Evolutionary conservation across 225 moss, liverwort and hornwort genomes (phyloP).

Genomic region (Bryum argenteum): DNA sequence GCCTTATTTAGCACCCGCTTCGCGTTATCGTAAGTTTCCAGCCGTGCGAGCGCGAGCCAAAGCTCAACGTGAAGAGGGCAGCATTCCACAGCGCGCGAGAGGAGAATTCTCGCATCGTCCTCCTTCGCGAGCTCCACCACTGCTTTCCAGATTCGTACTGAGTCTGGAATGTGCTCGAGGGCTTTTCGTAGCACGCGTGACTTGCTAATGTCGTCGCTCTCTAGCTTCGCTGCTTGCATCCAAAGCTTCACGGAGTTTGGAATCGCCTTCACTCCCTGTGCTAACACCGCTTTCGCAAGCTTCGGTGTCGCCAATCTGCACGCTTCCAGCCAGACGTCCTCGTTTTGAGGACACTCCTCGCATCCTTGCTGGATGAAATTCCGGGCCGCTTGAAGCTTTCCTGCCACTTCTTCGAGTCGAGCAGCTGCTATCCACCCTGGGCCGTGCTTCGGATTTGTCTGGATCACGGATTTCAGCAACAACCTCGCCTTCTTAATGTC

Average conservation of each 20-base stretch:
- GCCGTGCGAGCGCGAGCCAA: constrained; percentile 87
- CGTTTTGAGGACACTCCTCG: constrained; percentile 88
- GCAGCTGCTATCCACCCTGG: constrained; percentile 97
- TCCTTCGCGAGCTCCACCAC: constrained; percentile 93
- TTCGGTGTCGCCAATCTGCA: constrained; percentile 78
- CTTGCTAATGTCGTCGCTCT: constrained; percentile 78
- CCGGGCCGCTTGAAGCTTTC: constrained; percentile 80
- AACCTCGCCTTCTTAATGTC: constrained; percentile 94
- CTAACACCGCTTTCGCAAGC: constrained; percentile 83
- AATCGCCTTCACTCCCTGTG: constrained; percentile 90
- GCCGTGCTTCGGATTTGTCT: constrained; percentile 92
- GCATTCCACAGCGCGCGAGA: constrained; percentile 88
- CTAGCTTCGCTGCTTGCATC: constrained; percentile 89
- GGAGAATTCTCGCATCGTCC: constrained; percentile 82
- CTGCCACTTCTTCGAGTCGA: constrained; percentile 90
- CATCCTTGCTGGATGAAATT: constrained; percentile 89
- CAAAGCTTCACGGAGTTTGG: constrained; percentile 96
- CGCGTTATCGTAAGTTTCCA: constrained; percentile 87
- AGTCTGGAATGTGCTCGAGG: constrained; percentile 92
- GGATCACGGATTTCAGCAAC: constrained; percentile 83
- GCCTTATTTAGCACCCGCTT: constrained; percentile 91
- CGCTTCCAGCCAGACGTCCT: constrained; percentile 92
- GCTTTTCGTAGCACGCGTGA: constrained; percentile 89
- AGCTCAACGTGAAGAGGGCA: constrained; percentile 95
- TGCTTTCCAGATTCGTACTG: constrained; percentile 94